phyloP scores from a whole-genome alignment of 164 flowering plant species.

The Vitis riparia region DNA sequence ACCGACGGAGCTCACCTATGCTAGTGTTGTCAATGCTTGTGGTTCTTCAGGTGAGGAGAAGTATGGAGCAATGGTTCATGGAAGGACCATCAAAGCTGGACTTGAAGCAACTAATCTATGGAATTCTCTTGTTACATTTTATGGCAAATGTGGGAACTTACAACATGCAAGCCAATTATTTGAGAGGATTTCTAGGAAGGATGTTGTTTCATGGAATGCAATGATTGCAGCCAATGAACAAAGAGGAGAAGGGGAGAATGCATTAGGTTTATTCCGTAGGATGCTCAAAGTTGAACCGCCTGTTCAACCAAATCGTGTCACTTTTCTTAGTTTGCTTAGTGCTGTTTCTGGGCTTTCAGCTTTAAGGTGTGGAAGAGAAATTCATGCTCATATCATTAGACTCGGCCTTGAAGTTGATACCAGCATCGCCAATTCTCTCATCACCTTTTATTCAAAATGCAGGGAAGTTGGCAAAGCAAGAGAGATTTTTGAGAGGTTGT shows the following conservation, averaged over 20 bases:
- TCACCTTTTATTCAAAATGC: slow-evolving; percentile 39
- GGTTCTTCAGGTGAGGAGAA: slow-evolving; percentile 18
- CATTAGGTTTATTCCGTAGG: slow-evolving; percentile 23
- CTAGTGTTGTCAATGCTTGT: slow-evolving; percentile 31
- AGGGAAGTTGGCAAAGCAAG: slow-evolving; percentile 20
- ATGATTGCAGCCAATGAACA: slow-evolving; percentile 33
- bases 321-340: slow-evolving; percentile 32
- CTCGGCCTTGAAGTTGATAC: slow-evolving; percentile 23
- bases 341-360: slow-evolving; percentile 26
- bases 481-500: slow-evolving; percentile 22
- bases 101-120: slow-evolving; percentile 18
- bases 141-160: slow-evolving; percentile 23
- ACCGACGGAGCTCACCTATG: slow-evolving; percentile 26
- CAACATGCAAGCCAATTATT: slow-evolving; percentile 31
- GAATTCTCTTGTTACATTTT: slow-evolving; percentile 36
- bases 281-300: slow-evolving; percentile 11
- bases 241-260: slow-evolving; percentile 19
- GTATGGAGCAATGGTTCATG: slow-evolving; percentile 31
- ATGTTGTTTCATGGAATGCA: slow-evolving; percentile 40
- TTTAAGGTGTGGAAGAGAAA: slow-evolving; percentile 26
- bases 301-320: slow-evolving; percentile 31
- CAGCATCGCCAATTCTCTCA: slow-evolving; percentile 31
- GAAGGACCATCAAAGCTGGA: slow-evolving; percentile 28
- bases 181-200: slow-evolving; percentile 16
- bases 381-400: slow-evolving; percentile 28